phyloP scores from a whole-genome alignment of 2,329 filamentous ascomycete species.

The Colletotrichum tropicale region DNA sequence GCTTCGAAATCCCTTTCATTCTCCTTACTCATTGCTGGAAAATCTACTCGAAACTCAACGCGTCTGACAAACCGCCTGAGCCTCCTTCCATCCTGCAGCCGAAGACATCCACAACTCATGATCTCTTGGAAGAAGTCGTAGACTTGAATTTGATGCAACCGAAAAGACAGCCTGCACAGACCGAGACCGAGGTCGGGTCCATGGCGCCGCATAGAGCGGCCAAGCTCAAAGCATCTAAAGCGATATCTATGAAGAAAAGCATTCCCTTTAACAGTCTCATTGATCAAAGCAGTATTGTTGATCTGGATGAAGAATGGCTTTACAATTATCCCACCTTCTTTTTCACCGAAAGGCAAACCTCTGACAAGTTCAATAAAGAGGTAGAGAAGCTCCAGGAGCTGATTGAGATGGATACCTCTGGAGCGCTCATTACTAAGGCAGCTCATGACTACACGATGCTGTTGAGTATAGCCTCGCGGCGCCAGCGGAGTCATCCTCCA shows the following conservation, averaged over 20 bases:
- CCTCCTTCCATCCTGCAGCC: rapidly evolving
- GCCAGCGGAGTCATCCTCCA: too few species aligned
- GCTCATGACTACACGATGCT: background rate
- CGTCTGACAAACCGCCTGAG: rapidly evolving
- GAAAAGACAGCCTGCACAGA: background rate
- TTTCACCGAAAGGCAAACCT: rapidly evolving
- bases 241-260: background rate
- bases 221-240: background rate
- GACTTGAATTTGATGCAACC: background rate
- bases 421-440: background rate
- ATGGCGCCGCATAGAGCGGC: rapidly evolving
- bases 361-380: background rate
- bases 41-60: background rate
- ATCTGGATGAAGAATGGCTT: background rate
- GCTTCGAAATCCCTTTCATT: background rate
- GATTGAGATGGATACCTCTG: background rate
- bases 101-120: rapidly evolving
- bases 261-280: background rate
- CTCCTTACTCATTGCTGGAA: background rate
- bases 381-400: rapidly evolving
- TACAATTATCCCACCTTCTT: background rate
- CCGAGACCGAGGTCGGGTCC: rapidly evolving
- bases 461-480: too few species aligned
- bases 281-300: background rate
- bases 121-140: rapidly evolving